Evolutionary conservation across 805 yeast species (phyloP).

Genomic region (Spathaspora passalidarum): DNA sequence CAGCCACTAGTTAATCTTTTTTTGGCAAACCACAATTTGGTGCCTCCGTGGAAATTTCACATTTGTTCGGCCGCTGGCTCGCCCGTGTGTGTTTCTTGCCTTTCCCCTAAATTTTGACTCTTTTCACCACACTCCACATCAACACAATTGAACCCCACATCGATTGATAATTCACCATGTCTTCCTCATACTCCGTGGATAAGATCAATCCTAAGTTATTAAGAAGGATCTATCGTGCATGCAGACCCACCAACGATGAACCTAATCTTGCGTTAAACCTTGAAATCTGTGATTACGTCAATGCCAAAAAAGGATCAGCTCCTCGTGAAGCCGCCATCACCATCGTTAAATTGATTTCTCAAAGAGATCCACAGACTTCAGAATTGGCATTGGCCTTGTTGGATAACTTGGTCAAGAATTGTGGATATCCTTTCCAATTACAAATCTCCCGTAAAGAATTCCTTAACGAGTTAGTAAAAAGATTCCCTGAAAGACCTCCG

Average conservation of each 20-base stretch:
- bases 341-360: constrained; percentile 77
- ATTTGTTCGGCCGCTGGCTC: too few species aligned
- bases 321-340: constrained; percentile 92
- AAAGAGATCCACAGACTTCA: constrained; percentile 78
- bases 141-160: not conserved
- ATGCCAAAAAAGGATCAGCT: constrained; percentile 84
- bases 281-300: constrained; percentile 90
- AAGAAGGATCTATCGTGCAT: constrained; percentile 66
- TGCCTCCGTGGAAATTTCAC: too few species aligned
- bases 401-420: constrained; percentile 92
- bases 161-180: constrained; percentile 8
- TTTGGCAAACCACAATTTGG: too few species aligned
- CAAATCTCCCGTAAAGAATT: constrained; percentile 95
- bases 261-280: constrained; percentile 87
- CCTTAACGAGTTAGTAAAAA: constrained; percentile 84
- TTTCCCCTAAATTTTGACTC: not conserved
- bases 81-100: not conserved
- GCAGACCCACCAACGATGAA: constrained; percentile 75
- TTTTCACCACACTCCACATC: not conserved
- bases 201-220: constrained; percentile 46
- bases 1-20: too few species aligned
- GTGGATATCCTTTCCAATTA: constrained; percentile 95
- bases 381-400: constrained; percentile 78
- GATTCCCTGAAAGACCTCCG: constrained; percentile 95
- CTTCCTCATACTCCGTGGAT: constrained; percentile 36